Evolutionary conservation across 345 rosid genomes (phyloP).

Genomic region (Adansonia digitata): DNA sequence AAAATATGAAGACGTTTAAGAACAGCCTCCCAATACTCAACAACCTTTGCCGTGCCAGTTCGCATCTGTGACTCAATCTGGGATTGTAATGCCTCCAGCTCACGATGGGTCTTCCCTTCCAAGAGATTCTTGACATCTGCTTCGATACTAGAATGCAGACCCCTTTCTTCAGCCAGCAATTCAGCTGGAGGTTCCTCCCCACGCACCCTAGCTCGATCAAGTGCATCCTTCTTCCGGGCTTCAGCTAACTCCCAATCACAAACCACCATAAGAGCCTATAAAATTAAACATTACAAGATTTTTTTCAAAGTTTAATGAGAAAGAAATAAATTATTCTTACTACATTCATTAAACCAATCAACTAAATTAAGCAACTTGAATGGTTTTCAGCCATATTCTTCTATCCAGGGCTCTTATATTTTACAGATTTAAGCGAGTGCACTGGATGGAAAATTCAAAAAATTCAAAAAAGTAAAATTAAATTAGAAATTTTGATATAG

Average conservation of each 20-base stretch:
- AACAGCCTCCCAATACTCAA: constrained; percentile 97
- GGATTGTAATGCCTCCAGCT: constrained; percentile 60
- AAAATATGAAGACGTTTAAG: constrained; percentile 84
- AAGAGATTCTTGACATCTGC: constrained; percentile 67
- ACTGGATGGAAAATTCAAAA: neutral
- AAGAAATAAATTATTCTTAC: neutral
- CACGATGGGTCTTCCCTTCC: constrained; percentile 71
- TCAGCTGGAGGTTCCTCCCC: constrained; percentile 95
- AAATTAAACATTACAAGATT: constrained; percentile 16
- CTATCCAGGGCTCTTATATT: neutral
- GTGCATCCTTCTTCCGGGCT: constrained; percentile 77
- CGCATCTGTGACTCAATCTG: constrained; percentile 78
- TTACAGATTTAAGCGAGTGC: neutral
- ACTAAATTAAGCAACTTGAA: neutral
- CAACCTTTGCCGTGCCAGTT: constrained; percentile 91
- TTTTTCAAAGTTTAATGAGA: too few species aligned
- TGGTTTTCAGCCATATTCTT: neutral
- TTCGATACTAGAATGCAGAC: constrained; percentile 86
- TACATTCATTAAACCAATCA: neutral
- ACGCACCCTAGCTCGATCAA: constrained; percentile 90
- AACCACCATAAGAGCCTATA: constrained; percentile 85
- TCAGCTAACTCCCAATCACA: constrained; percentile 96
- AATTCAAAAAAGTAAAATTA: neutral
- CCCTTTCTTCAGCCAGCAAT: constrained; percentile 87
- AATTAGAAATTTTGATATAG: neutral